Evolutionary conservation across 2,329 filamentous ascomycete genomes (phyloP).

Genomic region (Colletotrichum siamense): DNA sequence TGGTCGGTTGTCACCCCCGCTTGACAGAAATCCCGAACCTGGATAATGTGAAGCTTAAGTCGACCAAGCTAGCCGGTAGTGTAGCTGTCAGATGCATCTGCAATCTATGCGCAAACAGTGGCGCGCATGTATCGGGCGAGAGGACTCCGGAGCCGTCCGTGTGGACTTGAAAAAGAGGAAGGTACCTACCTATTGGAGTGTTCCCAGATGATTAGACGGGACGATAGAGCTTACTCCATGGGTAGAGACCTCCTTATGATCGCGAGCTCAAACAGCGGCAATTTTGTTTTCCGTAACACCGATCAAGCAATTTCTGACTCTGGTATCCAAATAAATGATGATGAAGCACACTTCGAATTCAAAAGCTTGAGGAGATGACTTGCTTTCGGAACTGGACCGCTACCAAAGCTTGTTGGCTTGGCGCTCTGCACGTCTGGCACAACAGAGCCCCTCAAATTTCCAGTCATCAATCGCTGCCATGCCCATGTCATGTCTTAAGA

Average conservation of each 20-base stretch:
- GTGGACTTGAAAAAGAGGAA: not conserved
- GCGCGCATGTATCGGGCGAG: not conserved
- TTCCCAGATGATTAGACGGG: not conserved
- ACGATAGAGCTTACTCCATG: not conserved
- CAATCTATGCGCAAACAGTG: not conserved
- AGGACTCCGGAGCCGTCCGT: not conserved
- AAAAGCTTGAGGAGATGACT: not conserved
- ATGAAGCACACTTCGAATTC: not conserved
- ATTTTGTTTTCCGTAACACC: accelerated
- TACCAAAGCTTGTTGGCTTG: not conserved
- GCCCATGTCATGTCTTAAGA: not conserved
- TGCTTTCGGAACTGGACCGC: not conserved
- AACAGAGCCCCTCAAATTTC: not conserved
- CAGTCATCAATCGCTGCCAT: not conserved
- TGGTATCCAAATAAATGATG: not conserved
- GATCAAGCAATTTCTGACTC: not conserved
- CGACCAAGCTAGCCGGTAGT: not conserved
- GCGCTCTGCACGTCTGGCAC: not conserved
- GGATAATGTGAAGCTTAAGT: not conserved
- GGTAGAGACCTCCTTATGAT: not conserved
- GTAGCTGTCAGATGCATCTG: not conserved
- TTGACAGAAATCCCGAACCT: not conserved
- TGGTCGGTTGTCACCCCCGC: not conserved
- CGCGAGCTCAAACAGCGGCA: not conserved
- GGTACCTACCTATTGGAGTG: not conserved